phyloP scores from a whole-genome alignment of 2,329 filamentous ascomycete species.

The Moelleriella libera region DNA sequence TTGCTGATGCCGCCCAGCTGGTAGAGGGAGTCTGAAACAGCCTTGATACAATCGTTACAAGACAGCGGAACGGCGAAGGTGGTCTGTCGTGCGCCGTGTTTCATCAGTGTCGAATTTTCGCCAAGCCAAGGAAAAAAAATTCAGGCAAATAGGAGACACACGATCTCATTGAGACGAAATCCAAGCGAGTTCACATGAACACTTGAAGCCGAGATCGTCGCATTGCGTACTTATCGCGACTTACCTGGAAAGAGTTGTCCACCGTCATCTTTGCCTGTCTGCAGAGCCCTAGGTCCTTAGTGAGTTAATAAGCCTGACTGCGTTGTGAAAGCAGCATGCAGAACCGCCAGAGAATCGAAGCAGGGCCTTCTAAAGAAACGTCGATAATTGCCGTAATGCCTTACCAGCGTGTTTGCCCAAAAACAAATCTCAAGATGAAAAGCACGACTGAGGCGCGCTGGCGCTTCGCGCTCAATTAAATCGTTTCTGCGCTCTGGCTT shows the following conservation, averaged over 20 bases:
- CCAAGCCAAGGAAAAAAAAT: conserved; percentile 6
- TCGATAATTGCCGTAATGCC: too few relatives aligned
- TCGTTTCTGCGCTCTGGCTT: background rate
- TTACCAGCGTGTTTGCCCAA: too few relatives aligned
- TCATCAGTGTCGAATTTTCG: conserved; percentile 15
- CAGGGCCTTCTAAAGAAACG: too few relatives aligned
- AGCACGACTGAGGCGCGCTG: too few relatives aligned
- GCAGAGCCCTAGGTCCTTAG: background rate
- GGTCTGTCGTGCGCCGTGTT: conserved; percentile 42
- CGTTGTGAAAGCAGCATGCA: too few relatives aligned
- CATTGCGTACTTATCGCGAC: conserved; percentile 1
- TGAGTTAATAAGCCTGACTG: background rate
- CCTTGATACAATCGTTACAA: conserved; percentile 79
- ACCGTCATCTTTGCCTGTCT: conserved; percentile 23
- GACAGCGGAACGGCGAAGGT: conserved; percentile 90
- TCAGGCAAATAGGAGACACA: conserved; percentile 2
- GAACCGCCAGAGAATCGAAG: too few relatives aligned
- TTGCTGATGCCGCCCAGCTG: conserved; percentile 68
- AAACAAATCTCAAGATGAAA: too few relatives aligned
- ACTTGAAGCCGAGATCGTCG: too few relatives aligned
- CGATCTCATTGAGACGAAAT: background rate
- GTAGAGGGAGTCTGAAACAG: conserved; percentile 66
- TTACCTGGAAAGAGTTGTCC: conserved; percentile 31
- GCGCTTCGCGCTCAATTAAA: too few relatives aligned
- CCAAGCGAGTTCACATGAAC: too few relatives aligned